These are phyloP conservation scores for Grosmannia penicillata DNA, from an alignment of 2,329 filamentous ascomycete genomes.

Conservation along the genomic window DNA sequence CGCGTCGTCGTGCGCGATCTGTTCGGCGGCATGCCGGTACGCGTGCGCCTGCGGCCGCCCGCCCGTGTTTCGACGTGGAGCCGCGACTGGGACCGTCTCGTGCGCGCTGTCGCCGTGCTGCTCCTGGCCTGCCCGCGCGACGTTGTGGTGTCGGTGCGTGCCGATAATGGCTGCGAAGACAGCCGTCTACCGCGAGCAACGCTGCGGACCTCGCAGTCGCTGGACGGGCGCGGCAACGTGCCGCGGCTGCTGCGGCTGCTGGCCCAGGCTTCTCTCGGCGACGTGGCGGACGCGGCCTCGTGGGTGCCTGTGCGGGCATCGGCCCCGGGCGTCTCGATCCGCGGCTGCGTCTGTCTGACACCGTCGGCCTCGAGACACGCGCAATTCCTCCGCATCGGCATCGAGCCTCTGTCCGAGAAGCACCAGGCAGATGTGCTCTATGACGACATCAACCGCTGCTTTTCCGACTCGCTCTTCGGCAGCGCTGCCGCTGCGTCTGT, in stretches of 20 bases:
- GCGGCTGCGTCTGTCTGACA: conserved; percentile 54
- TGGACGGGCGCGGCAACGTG: conserved; percentile 6
- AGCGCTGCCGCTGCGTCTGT: conserved; percentile 11
- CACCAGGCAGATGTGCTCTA: conserved; percentile 52
- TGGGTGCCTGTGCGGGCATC: conserved; percentile 64
- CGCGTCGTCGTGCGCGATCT: conserved; percentile 62
- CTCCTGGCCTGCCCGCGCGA: conserved; percentile 53
- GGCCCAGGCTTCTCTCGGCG: conserved; percentile 48
- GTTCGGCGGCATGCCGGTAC: conserved; percentile 82
- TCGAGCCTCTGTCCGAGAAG: conserved; percentile 45
- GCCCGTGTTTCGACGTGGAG: conserved; percentile 12
- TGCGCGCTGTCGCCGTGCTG: conserved; percentile 42
- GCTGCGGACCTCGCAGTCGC: background rate
- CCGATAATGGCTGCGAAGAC: conserved; percentile 24
- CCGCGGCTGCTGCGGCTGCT: conserved; percentile 36
- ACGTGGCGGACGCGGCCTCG: conserved; percentile 30
- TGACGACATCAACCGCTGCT: conserved; percentile 63
- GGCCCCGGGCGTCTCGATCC: conserved; percentile 43
- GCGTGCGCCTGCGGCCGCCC: conserved; percentile 64
- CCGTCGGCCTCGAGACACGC: conserved; percentile 56
- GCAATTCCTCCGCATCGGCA: conserved; percentile 73
- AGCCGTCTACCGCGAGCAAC: conserved; percentile 18
- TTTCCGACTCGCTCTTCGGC: conserved; percentile 66
- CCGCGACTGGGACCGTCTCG: conserved; percentile 52
- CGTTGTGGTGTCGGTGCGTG: conserved; percentile 43